Evolutionary conservation across 2,329 filamentous ascomycete genomes (phyloP).

Genomic region (Ophiognomonia clavigignenti-juglandacearum): DNA sequence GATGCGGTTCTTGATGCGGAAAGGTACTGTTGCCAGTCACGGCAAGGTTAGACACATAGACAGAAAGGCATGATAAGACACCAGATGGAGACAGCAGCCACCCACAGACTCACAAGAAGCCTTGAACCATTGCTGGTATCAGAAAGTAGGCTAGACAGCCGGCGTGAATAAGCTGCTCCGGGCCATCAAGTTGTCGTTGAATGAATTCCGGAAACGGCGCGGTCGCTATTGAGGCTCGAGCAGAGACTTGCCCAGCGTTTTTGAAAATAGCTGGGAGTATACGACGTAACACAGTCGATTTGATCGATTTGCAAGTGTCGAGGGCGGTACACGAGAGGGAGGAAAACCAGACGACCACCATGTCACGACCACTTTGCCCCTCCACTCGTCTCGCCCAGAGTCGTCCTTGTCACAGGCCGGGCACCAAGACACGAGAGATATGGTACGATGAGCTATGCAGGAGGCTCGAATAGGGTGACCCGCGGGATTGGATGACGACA

Average conservation of each 20-base stretch:
- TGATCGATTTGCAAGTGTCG: neutral
- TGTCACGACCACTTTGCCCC: slow-evolving; percentile 6
- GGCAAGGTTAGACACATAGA: slow-evolving; percentile 4
- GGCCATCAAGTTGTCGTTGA: slow-evolving; percentile 13
- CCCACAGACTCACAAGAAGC: neutral
- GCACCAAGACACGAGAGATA: too few species aligned
- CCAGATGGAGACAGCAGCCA: neutral
- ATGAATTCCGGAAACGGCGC: neutral
- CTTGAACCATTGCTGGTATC: neutral
- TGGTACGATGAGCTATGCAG: neutral
- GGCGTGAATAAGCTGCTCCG: neutral
- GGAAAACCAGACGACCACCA: neutral
- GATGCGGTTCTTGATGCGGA: neutral
- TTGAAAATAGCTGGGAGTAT: too few species aligned
- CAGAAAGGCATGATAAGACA: neutral
- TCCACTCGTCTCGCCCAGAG: slow-evolving; percentile 2
- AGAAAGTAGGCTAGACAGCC: slow-evolving; percentile 11
- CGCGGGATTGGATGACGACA: neutral
- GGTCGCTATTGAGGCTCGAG: neutral
- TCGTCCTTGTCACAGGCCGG: neutral
- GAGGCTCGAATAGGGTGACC: neutral
- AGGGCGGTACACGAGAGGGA: neutral
- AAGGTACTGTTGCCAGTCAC: neutral
- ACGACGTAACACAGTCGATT: too few species aligned
- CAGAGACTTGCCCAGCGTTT: too few species aligned